A percentile compares a stretch with the other conserved stretches of the same genome.
Conservation (phyloP, 495 filamentous ascomycete genomes). For the Trichoderma orchidacearum region DNA sequence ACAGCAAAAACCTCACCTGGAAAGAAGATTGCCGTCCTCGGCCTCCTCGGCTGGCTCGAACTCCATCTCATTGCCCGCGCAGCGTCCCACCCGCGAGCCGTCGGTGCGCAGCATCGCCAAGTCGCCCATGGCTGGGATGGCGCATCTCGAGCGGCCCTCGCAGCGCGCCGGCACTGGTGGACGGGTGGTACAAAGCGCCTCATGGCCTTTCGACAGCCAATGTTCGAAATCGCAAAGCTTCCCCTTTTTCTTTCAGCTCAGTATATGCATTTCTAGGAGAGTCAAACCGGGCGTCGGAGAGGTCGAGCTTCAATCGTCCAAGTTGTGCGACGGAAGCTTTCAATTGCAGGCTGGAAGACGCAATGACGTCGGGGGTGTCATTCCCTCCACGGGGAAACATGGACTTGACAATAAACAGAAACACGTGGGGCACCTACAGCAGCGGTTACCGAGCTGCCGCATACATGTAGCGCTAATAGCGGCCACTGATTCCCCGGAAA, state of each 20-base stretch:
- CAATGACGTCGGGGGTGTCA: too few relatives aligned
- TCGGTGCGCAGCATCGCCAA: constrained; percentile 1
- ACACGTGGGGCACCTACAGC: not conserved
- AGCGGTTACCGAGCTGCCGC: not conserved
- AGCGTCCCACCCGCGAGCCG: not conserved
- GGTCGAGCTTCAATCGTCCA: not conserved
- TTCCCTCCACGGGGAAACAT: too few relatives aligned
- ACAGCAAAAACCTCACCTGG: constrained; percentile 43
- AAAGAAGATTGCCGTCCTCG: constrained; percentile 74
- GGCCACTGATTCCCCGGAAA: not conserved
- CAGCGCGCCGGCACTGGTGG: not conserved
- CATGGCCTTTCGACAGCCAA: not conserved
- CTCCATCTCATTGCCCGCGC: not conserved
- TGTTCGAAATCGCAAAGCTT: not conserved
- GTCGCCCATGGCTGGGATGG: not conserved
- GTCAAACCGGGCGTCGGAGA: not conserved
- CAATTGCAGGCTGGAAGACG: not conserved
- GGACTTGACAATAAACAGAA: too few relatives aligned
- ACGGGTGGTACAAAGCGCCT: not conserved
- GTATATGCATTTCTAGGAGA: not conserved
- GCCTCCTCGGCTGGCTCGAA: constrained; percentile 15
- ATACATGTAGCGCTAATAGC: not conserved
- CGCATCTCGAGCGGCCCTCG: constrained; percentile 1
- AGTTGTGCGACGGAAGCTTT: not conserved
- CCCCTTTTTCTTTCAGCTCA: not conserved